Evolutionary conservation across 179 eudicot genomes (phyloP).

Genomic region (Beta corolliflora): DNA sequence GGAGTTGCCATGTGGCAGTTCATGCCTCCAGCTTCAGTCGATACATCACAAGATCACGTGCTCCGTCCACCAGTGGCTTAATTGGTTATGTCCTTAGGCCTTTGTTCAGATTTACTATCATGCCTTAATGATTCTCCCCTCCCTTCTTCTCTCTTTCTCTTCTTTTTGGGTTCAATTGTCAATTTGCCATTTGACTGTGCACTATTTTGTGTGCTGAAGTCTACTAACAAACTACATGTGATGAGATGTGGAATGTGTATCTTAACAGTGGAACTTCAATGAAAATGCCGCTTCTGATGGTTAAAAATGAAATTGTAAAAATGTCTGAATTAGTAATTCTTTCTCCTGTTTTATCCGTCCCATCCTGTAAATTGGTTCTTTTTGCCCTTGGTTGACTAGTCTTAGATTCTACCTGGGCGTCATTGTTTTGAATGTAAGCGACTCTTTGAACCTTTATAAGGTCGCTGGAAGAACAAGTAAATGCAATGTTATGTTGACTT

Average conservation of each 20-base stretch:
- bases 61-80: slow-evolving; percentile 89
- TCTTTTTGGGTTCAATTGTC: slow-evolving; percentile 23
- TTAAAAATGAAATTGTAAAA: slow-evolving; percentile 15
- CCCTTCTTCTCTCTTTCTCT: slow-evolving; percentile 14
- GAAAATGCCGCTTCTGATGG: slow-evolving; percentile 24
- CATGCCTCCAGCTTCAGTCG: slow-evolving; percentile 87
- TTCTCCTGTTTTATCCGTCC: neutral
- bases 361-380: slow-evolving; percentile 12
- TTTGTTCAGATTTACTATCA: slow-evolving; percentile 20
- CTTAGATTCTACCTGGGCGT: slow-evolving; percentile 1
- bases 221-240: slow-evolving; percentile 44
- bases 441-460: neutral
- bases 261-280: slow-evolving; percentile 37
- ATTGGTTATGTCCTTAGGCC: slow-evolving; percentile 24
- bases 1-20: slow-evolving; percentile 96
- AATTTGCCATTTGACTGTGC: slow-evolving; percentile 32
- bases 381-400: slow-evolving; percentile 8
- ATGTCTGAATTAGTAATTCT: slow-evolving; percentile 12
- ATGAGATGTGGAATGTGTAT: slow-evolving; percentile 37
- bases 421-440: slow-evolving; percentile 17
- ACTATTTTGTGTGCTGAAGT: slow-evolving; percentile 36
- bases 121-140: neutral
- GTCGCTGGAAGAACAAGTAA: slow-evolving; percentile 8
- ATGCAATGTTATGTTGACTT: slow-evolving; percentile 10
- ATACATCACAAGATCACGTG: slow-evolving; percentile 81